These are phyloP conservation scores for Gracilaria caudata DNA, from an alignment of 23 red algal genomes.

Conservation along the genomic window DNA sequence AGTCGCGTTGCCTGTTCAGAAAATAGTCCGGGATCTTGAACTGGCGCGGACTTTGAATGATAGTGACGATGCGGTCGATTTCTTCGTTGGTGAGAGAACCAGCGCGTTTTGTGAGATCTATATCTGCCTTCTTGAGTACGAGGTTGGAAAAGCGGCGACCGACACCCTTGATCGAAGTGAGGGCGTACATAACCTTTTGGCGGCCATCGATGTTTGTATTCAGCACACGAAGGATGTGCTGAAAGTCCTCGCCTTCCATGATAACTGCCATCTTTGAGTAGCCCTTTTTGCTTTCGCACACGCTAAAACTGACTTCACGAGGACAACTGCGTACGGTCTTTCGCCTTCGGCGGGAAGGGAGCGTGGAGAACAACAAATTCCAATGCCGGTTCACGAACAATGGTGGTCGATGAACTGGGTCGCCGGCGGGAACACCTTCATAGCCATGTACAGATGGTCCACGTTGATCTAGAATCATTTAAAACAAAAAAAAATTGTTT, in stretches of 20 bases:
- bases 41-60: constrained; percentile 97
- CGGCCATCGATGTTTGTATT: constrained; percentile 99
- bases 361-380: too few relatives aligned
- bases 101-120: constrained; percentile 96
- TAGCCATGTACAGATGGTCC: background rate
- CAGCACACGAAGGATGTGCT: constrained; percentile 99
- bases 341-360: background rate
- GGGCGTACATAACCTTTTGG: constrained; percentile 90
- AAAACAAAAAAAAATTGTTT: too few relatives aligned
- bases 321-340: background rate
- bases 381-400: background rate
- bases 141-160: constrained; percentile 97
- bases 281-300: background rate
- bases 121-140: constrained; percentile 97
- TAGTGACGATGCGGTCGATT: constrained; percentile 97
- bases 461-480: background rate
- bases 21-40: constrained; percentile 99
- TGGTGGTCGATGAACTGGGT: background rate
- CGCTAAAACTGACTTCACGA: background rate
- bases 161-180: constrained; percentile 99
- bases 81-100: constrained; percentile 95
- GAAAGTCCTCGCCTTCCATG: constrained; percentile 92
- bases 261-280: constrained; percentile 77
- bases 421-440: background rate
- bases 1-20: constrained; percentile 94